Conservation (phyloP, 768 basidiomycete species). For the Trametes cubensis region DNA sequence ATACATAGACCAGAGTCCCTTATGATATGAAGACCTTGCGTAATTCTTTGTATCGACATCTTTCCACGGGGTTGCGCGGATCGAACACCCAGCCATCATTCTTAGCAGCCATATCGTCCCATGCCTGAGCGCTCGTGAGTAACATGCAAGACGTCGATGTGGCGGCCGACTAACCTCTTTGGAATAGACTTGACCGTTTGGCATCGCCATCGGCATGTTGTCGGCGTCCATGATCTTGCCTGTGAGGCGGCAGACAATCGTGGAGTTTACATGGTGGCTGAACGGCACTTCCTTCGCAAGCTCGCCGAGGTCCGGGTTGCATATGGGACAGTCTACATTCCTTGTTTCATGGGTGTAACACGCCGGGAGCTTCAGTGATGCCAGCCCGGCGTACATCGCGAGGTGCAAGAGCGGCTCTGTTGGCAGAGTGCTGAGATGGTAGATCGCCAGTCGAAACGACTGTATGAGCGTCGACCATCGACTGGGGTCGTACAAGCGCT, state of each 20-base stretch:
- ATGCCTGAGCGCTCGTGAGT: constrained; percentile 52
- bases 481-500: constrained; percentile 82
- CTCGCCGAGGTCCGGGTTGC: constrained; percentile 73
- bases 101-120: constrained; percentile 84
- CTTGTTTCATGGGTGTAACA: constrained; percentile 68
- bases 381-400: constrained; percentile 88
- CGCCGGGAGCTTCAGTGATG: constrained; percentile 85
- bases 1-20: constrained; percentile 18
- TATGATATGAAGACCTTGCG: constrained; percentile 92
- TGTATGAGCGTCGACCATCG: constrained; percentile 78
- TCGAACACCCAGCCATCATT: constrained; percentile 83
- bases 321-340: constrained; percentile 91
- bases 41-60: constrained; percentile 65
- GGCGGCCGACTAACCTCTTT: constrained; percentile 57
- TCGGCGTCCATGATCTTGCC: constrained; percentile 95
- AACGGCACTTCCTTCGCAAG: constrained; percentile 87
- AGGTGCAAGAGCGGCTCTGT: constrained; percentile 86
- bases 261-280: constrained; percentile 94
- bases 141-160: constrained; percentile 4
- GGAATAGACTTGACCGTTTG: constrained; percentile 88
- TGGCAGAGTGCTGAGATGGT: constrained; percentile 84
- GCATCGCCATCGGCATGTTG: constrained; percentile 90
- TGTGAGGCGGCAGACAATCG: constrained; percentile 88
- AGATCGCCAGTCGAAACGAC: constrained; percentile 85
- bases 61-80: constrained; percentile 64